phyloP scores from a whole-genome alignment of 2,329 filamentous ascomycete species.

The Zalaria obscura region DNA sequence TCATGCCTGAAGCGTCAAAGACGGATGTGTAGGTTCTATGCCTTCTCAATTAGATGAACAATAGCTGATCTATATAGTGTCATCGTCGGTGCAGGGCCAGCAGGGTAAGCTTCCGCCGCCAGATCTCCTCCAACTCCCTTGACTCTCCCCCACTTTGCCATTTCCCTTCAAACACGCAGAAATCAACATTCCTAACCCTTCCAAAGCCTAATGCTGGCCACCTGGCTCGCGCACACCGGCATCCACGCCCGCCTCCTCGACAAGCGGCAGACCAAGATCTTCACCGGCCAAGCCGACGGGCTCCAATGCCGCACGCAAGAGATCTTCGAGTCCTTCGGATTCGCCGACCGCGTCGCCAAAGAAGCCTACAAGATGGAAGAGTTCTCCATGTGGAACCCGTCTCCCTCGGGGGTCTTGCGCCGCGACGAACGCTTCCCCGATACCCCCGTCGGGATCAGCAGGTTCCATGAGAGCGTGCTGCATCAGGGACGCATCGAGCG shows the following conservation, averaged over 20 bases:
- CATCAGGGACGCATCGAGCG: constrained; percentile 58
- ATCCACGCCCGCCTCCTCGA: constrained; percentile 35
- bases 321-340: constrained; percentile 44
- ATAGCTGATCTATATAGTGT: no score
- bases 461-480: constrained; percentile 50
- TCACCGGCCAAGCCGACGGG: constrained; percentile 21
- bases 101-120: no score
- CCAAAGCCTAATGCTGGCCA: constrained; percentile 30
- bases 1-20: no score
- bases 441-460: constrained; percentile 47
- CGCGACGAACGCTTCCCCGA: constrained; percentile 49
- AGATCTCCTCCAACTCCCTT: no score
- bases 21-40: no score
- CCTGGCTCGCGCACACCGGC: constrained; percentile 33
- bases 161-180: no score
- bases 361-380: constrained; percentile 56
- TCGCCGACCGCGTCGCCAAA: constrained; percentile 46
- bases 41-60: no score
- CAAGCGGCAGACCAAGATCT: constrained; percentile 24
- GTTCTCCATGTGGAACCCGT: constrained; percentile 33
- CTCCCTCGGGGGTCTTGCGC: constrained; percentile 23
- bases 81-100: no score
- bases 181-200: no score
- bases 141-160: no score
- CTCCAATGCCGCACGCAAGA: constrained; percentile 25